Evolutionary conservation across 129 eudicot genomes (phyloP), one percentile per base, ranked within the genome.

Genomic region (Artemisia argyi): DNA sequence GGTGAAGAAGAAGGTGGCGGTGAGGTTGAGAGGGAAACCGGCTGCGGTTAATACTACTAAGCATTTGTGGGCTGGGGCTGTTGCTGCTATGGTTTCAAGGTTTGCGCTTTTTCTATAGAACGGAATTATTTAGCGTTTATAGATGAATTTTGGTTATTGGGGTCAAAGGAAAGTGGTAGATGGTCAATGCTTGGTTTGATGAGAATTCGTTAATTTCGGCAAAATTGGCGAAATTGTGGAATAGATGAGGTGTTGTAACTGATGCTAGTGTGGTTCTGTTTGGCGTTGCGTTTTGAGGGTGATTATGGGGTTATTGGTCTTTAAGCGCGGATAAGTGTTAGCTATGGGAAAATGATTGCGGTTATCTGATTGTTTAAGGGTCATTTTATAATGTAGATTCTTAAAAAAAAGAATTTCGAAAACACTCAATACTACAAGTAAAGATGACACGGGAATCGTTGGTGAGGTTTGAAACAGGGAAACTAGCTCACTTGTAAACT

Each of bases 41-140:
- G 89, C 87, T 54, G 97, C 93, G 49, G 69, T 84, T 80, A 94
- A 94, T 59, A 82, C 98, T 17, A 82, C 97, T 44, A 94, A 87
- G 76, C 98, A 94, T 83, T 81, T 94, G 79, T 94, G 98, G 96
- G 89, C 98, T 59, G 98, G 98, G 16, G 98, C 98, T 66, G 93
- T 86, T 47, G 96, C 98, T 66, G 98, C 98, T 60, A 90, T 94
- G 97, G 91, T 94, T 81, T 85, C 98, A 52, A 87, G 98, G 98
- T 93, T 52, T 47, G 68, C 61, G 20, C 35, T 18, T 65, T 18
- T 54, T 71, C 0, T 26, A 26, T 3, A 30, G 35, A 30, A 3
- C 35, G 6, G 6, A 3, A 30, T 30, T 30, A 30, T 30, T 30
- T 30, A 30, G 35, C 35, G 59, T 14, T 67, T 24, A 30, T 54